Evolutionary conservation across 768 basidiomycete genomes (phyloP), one percentile per base, ranked within the genome.

Genomic region (Naganishia friedmannii): DNA sequence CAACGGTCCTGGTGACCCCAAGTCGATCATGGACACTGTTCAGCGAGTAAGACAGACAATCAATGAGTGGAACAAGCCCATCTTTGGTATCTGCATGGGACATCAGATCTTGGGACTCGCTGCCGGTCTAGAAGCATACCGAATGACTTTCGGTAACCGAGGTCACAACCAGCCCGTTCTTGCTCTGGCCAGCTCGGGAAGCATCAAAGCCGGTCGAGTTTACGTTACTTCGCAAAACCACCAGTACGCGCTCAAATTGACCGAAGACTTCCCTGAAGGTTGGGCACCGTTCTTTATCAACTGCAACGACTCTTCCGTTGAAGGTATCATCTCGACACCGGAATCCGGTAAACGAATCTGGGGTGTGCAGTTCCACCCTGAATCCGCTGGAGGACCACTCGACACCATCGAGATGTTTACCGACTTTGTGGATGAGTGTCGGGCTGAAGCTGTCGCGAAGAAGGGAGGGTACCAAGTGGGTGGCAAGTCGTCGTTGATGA

Each of bases 221-320:
- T 98, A 98, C 82, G 94, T 99, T 54, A 99, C 81, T 74, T 79
- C 76, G n/a, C 80, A 89, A 72, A 97, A 99, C 82, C 93, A 96
- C 80, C 96, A 98, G 76, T 99, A 98, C 81, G 96, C 96, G n/a
- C 84, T 98, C 69, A 89, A 88, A 78, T 83, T 98, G 65, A 88
- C 89, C 72, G 95, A 98, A 77, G 90, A 93, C 3, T 96, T 97
- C 90, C 96, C 96, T 31, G 84, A 85, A 69, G 96, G 93, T 21
- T 99, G 93, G 93, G 93, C 95, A 75, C 95, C 95, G 0, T 98
- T 95, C 86, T 99, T 99, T 85, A 95, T 98, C 84, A 99, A 97
- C 83, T 96, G 93, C 83, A 98, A 97, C 77, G 78, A 98, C 83
- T 97, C 95, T 19, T 96, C 93, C 0, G 93, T 98, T 19, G 96